phyloP scores from a whole-genome alignment of 345 rosid genomes.

The Aquilaria malaccensis region DNA sequence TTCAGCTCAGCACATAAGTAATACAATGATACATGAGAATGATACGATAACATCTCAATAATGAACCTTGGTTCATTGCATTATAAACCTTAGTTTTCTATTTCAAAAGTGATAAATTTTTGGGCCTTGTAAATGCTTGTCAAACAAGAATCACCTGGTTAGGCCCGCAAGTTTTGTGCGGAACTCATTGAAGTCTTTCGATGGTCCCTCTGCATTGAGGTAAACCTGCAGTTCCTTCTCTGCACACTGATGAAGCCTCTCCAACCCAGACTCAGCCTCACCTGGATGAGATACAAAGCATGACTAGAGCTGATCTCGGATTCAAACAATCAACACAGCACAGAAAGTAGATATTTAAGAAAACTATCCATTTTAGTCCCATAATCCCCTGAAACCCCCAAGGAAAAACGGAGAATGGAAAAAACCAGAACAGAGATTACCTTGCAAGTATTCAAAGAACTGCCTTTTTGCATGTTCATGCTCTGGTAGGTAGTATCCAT shows the following conservation, averaged over 20 bases:
- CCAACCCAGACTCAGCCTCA: constrained; percentile 85
- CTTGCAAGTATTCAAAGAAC: constrained; percentile 86
- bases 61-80: too few relatives aligned
- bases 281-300: constrained; percentile 30
- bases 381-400: too few relatives aligned
- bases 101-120: too few relatives aligned
- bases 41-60: too few relatives aligned
- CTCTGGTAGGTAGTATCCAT: constrained; percentile 77
- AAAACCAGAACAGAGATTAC: constrained; percentile 21
- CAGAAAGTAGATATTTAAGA: too few relatives aligned
- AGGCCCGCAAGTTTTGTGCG: constrained; percentile 82
- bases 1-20: too few relatives aligned
- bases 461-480: constrained; percentile 65
- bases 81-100: too few relatives aligned
- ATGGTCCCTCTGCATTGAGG: constrained; percentile 49
- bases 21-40: too few relatives aligned
- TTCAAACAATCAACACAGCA: too few relatives aligned
- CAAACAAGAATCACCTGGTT: constrained; percentile 45
- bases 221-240: constrained; percentile 72
- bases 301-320: constrained; percentile 6
- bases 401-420: neutral
- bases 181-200: constrained; percentile 72
- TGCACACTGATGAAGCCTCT: constrained; percentile 85
- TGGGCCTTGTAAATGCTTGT: too few relatives aligned
- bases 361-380: too few relatives aligned